phyloP scores from a whole-genome alignment of 148 eudicot species.

The Chenopodium berlandieri region DNA sequence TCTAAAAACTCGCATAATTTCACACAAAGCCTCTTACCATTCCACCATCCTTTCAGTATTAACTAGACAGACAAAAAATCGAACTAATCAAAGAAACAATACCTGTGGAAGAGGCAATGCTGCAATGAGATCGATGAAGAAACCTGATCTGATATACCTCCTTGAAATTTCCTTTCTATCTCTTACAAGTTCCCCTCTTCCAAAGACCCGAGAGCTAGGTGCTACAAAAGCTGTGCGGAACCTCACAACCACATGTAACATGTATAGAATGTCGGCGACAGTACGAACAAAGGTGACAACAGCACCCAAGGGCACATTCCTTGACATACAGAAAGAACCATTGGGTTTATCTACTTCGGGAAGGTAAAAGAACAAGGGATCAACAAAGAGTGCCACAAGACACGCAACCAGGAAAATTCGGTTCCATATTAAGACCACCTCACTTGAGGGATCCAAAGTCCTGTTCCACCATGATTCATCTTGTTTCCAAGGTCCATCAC shows the following conservation, averaged over 20 bases:
- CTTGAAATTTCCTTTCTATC: slow-evolving; percentile 49
- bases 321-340: slow-evolving; percentile 48
- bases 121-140: slow-evolving; percentile 66
- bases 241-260: slow-evolving; percentile 59
- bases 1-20: too few species aligned
- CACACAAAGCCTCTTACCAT: too few species aligned
- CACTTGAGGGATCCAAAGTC: slow-evolving; percentile 72
- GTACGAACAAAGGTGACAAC: slow-evolving; percentile 57
- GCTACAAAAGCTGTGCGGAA: slow-evolving; percentile 83
- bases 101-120: slow-evolving; percentile 83
- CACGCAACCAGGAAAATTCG: slow-evolving; percentile 62
- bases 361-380: slow-evolving; percentile 76
- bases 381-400: slow-evolving; percentile 66
- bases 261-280: slow-evolving; percentile 48
- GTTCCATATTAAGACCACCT: slow-evolving; percentile 65
- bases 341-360: slow-evolving; percentile 37
- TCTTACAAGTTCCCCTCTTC: slow-evolving; percentile 78
- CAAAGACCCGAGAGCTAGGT: slow-evolving; percentile 79
- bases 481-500: not conserved
- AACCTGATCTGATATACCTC: slow-evolving; percentile 61
- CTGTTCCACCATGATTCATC: slow-evolving; percentile 36
- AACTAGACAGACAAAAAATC: not conserved
- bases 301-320: slow-evolving; percentile 41
- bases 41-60: too few species aligned
- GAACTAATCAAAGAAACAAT: not conserved